Base-by-base conservation (phyloP, 352 stramenopile species). In the Phytopythium ostracodes region DNA sequence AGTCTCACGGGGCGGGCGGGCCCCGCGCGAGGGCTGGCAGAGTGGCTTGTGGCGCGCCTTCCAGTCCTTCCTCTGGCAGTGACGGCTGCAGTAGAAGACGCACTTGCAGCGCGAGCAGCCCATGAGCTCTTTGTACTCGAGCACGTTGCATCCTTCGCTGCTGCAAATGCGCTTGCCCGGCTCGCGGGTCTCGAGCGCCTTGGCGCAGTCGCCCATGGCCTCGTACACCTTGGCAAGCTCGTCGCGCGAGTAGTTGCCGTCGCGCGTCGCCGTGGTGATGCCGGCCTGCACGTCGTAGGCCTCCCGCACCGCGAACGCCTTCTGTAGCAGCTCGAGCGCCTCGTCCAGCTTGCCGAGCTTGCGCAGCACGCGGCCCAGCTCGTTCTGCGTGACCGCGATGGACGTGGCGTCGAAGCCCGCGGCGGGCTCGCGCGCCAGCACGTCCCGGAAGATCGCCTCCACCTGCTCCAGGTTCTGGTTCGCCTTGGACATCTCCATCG, bases 221-320 rank as follows among this genome's bases (percentile, higher is more conserved):
- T 91, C 79, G 60, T 81, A 84, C 47, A 88, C 73, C 49, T 91
- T 91, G 52, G 70, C 81, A 35, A 91, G 58, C 61, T 91, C 79
- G n/a, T 91, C 79, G 12, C 81, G 79, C 66, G 81, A 87, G 50
- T 87, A 56, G 52, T 88, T 88, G 20, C 75, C 74, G 65, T 91
- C 79, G n/a, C 73, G 69, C 24, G 87, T 65, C 22, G 72, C 75
- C 42, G 75, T 78, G 17, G 50, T 60, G 46, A 83, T 75, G 11
- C 60, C 70, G 1, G 56, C 52, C 17, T 68, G 57, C 42, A 63
- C 51, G 53, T 88, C 76, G 42, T 68, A 56, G 31, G 60, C 65
- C 36, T 87, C 77, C 15, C 79, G 77, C 58, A 83, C 70, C 18
- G 64, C 62, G 12, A 90, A 59, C 53, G 81, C 76, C n/a, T 60